Conservation (phyloP, 2,329 filamentous ascomycete species). For the Stagonosporopsis rhizophila region DNA sequence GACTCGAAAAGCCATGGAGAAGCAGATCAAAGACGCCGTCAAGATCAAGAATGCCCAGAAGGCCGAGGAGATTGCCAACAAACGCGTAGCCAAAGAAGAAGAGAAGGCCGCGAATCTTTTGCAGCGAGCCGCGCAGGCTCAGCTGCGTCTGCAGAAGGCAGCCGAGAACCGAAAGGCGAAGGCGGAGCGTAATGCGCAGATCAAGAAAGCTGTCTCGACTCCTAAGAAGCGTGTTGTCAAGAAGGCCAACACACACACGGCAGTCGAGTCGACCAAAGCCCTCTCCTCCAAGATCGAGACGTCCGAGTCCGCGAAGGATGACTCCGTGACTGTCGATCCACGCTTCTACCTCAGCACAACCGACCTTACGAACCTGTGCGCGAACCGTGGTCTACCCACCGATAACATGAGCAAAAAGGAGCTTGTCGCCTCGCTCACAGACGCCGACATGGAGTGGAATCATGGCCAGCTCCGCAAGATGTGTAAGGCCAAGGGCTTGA, state of each 20-base stretch:
- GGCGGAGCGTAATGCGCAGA: constrained; percentile 23
- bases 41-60: constrained; percentile 31
- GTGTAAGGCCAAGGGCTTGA: constrained; percentile 33
- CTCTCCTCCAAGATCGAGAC: not conserved
- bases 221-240: constrained; percentile 7
- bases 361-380: constrained; percentile 35
- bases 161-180: constrained; percentile 26
- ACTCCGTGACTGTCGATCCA: constrained; percentile 32
- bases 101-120: constrained; percentile 33
- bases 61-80: constrained; percentile 30
- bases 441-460: constrained; percentile 32
- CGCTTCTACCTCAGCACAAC: constrained; percentile 29
- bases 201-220: constrained; percentile 20
- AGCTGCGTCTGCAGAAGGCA: constrained; percentile 26
- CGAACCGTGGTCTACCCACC: constrained; percentile 24
- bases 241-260: not conserved
- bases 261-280: not conserved
- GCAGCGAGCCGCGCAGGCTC: constrained; percentile 30
- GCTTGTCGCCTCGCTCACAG: constrained; percentile 30
- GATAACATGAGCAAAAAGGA: constrained; percentile 22
- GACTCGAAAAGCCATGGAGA: constrained; percentile 19
- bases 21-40: constrained; percentile 29
- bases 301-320: constrained; percentile 13
- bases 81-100: constrained; percentile 20
- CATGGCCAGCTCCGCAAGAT: constrained; percentile 31